A percentile compares a stretch with the other conserved stretches of the same genome.
These are phyloP conservation scores for Xerocomellus chrysenteron DNA, from an alignment of 768 basidiomycete genomes.

Conservation along the genomic window DNA sequence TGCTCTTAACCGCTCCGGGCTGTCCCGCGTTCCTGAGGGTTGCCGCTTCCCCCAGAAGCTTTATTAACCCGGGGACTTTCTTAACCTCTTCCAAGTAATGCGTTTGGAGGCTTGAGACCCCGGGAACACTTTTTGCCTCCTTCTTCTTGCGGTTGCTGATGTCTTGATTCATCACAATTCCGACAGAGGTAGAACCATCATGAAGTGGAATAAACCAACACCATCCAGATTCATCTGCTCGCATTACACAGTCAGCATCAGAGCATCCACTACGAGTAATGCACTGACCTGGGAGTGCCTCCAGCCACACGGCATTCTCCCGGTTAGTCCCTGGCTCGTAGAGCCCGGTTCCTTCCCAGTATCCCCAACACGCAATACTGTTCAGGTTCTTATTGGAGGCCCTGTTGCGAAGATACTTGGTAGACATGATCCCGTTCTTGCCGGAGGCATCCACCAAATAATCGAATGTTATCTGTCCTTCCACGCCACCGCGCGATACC, in stretches of 20 bases:
- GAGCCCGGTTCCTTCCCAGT: slow-evolving; percentile 32
- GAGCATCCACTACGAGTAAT: no score
- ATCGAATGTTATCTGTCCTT: slow-evolving; percentile 2
- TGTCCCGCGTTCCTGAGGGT: background rate
- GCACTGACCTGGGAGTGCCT: slow-evolving; percentile 26
- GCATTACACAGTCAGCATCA: no score
- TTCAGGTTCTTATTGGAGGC: slow-evolving; percentile 32
- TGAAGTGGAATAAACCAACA: slow-evolving; percentile 59
- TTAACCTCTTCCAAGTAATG: slow-evolving; percentile 7
- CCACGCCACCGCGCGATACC: no score
- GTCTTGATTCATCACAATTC: slow-evolving; percentile 48
- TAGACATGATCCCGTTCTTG: slow-evolving; percentile 12
- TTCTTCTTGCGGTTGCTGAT: slow-evolving; percentile 28
- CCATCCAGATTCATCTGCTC: slow-evolving; percentile 52
- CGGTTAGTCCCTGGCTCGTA: slow-evolving; percentile 33
- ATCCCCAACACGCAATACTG: slow-evolving; percentile 38
- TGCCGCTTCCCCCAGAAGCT: no score
- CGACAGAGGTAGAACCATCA: slow-evolving; percentile 49
- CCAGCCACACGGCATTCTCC: slow-evolving; percentile 39
- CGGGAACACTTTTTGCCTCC: no score
- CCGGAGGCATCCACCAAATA: slow-evolving; percentile 13
- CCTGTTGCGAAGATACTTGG: slow-evolving; percentile 35
- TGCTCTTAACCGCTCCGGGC: slow-evolving; percentile 23
- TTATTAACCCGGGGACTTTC: background rate
- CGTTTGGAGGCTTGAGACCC: background rate